Percentiles rank a stretch among this genome's conserved stretches.
These are phyloP conservation scores for Chaetomium fimeti DNA, from an alignment of 495 filamentous ascomycete genomes.

Conservation along the genomic window DNA sequence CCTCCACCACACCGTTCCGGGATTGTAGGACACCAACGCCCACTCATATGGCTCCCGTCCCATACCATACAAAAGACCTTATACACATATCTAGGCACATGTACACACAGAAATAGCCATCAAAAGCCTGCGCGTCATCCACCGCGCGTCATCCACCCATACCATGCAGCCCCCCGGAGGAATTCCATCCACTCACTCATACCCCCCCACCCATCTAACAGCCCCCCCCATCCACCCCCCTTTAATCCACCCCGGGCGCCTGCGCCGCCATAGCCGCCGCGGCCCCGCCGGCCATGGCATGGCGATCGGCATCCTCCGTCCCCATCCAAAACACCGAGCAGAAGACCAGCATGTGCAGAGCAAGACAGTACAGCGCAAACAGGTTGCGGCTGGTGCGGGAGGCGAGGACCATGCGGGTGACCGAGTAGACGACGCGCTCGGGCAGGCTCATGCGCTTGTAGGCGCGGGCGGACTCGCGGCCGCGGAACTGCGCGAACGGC, in stretches of 20 bases:
- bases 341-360: conserved; percentile 83
- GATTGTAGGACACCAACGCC: neutral
- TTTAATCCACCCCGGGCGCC: conserved; percentile 14
- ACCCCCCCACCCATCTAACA: neutral
- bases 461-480: conserved; percentile 86
- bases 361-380: conserved; percentile 92
- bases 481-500: conserved; percentile 91
- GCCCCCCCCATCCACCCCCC: conserved; percentile 3
- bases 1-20: conserved; percentile 3
- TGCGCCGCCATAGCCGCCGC: conserved; percentile 28
- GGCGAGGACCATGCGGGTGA: conserved; percentile 87
- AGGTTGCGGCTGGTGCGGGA: conserved; percentile 87
- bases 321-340: conserved; percentile 82
- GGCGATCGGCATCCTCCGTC: conserved; percentile 45
- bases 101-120: neutral
- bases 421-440: conserved; percentile 84
- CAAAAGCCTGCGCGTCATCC: neutral
- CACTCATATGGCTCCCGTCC: neutral
- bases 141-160: neutral
- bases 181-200: conserved; percentile 14
- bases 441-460: conserved; percentile 92
- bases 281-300: conserved; percentile 23
- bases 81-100: neutral
- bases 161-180: conserved; percentile 3
- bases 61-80: conserved; percentile 2